Evolutionary conservation across 768 basidiomycete species (phyloP), one percentile per base, ranked within the genome.

Genomic region (Suillus luteus): DNA sequence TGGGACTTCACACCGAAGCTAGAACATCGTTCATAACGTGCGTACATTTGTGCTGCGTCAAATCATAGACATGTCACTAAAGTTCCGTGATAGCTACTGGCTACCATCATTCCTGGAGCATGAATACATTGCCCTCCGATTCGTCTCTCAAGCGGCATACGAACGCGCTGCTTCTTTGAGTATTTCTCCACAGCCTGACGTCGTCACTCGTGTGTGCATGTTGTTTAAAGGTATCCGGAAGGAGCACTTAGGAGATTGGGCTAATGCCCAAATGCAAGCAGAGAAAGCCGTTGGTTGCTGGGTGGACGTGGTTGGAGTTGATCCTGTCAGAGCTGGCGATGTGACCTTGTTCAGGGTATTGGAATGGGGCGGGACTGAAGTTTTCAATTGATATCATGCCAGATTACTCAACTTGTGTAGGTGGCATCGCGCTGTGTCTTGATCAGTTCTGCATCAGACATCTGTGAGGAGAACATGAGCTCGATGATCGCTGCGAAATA

Each of bases 1-100:
- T 49, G 48, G 48, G 48, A 49, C 48, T 49, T 49, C 48, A 49
- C 22, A 49, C 48, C 2, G 48, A 49, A 49, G 48, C 48, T 14
- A 49, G 48, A 49, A 49, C 48, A 24, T 24, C 22, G 7, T 49
- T 49, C 48, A 15, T 49, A 22, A 49, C 22, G 48, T 49, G 22
- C 22, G 22, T 46, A 12, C 9, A 44, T n/a, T n/a, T 19, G 43
- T 8, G 9, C n/a, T 46, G 3, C 46, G 17, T 43, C 8, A 44
- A 19, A 19, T 19, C 43, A 44, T 49, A 24, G 15, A 7, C 14
- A 14, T 6, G 6, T 12, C 11, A 49, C 48, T 49, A 24, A 22
- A 49, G 0, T 14, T 5, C 5, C 2, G 22, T 49, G 48, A 1
- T 49, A 49, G 48, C 48, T 49, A 24, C 48, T 49, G 48, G 48